Conservation (phyloP, 176 grass and related monocot genomes). For the Oryza officinalis region DNA sequence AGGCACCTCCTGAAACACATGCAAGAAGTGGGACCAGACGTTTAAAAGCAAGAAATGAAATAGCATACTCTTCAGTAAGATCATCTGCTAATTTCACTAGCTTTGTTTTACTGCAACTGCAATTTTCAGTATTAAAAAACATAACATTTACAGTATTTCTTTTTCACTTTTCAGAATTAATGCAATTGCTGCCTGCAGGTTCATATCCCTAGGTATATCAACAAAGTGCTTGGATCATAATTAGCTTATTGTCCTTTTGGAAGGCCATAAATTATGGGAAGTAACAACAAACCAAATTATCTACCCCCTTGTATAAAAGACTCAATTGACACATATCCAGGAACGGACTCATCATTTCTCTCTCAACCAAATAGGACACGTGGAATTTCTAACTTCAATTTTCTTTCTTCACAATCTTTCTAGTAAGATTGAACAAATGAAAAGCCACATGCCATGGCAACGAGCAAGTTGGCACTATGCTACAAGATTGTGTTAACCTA, state of each 20-base stretch:
- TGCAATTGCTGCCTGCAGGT: background rate
- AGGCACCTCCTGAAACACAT: conserved; percentile 45
- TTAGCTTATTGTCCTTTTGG: background rate
- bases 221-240: conserved; percentile 5
- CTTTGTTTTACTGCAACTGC: background rate
- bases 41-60: conserved; percentile 7
- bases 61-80: conserved; percentile 7
- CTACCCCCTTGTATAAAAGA: background rate
- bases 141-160: background rate
- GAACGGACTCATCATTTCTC: background rate
- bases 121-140: background rate
- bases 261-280: background rate
- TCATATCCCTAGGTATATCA: background rate
- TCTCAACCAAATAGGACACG: background rate
- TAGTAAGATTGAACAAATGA: background rate
- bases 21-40: background rate
- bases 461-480: background rate
- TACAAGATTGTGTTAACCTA: background rate
- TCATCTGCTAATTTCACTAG: background rate
- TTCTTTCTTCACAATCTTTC: background rate
- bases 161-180: background rate
- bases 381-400: background rate
- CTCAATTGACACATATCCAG: background rate
- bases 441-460: background rate
- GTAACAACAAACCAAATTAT: conserved; percentile 6